A percentile compares a stretch with the other conserved stretches of the same genome.
Conservation (phyloP, 2,329 filamentous ascomycete genomes). For the Colletotrichum limetticola region DNA sequence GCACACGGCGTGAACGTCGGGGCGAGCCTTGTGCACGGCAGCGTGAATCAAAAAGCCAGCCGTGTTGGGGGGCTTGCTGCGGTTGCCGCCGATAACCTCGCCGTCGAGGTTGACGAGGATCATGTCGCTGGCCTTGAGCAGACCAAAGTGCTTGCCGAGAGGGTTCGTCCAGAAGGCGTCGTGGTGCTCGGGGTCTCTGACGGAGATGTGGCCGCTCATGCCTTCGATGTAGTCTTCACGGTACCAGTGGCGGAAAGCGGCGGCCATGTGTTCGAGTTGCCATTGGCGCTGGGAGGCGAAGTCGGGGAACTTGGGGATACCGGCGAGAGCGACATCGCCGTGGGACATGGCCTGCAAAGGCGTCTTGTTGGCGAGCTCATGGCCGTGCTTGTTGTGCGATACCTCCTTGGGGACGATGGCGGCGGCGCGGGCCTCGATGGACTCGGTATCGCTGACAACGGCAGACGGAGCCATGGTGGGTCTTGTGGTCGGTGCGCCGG, state of each 20-base stretch:
- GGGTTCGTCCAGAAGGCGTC: conserved; percentile 77
- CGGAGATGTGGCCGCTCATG: conserved; percentile 74
- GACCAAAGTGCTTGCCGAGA: conserved; percentile 72
- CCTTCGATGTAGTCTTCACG: conserved; percentile 75
- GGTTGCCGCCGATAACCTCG: conserved; percentile 72
- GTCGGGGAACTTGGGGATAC: conserved; percentile 46
- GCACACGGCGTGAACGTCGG: conserved; percentile 73
- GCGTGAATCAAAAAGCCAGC: conserved; percentile 78
- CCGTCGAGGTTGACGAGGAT: conserved; percentile 71
- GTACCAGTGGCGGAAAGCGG: conserved; percentile 75
- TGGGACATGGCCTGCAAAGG: conserved; percentile 50
- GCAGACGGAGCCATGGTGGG: conserved; percentile 45
- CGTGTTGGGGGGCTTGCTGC: conserved; percentile 68
- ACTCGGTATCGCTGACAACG: conserved; percentile 37
- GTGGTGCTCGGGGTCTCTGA: conserved; percentile 70
- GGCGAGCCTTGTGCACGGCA: conserved; percentile 72
- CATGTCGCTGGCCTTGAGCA: conserved; percentile 75
- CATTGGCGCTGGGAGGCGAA: conserved; percentile 56
- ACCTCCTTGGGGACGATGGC: conserved; percentile 36
- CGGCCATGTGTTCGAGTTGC: conserved; percentile 70
- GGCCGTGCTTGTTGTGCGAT: conserved; percentile 32
- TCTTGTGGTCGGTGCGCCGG: background rate
- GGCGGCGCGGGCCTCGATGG: conserved; percentile 7
- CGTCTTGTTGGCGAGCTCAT: conserved; percentile 39
- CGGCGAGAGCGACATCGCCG: conserved; percentile 42